Conservation (phyloP, 2,329 filamentous ascomycete genomes). For the Sclerotinia glacialis region DNA sequence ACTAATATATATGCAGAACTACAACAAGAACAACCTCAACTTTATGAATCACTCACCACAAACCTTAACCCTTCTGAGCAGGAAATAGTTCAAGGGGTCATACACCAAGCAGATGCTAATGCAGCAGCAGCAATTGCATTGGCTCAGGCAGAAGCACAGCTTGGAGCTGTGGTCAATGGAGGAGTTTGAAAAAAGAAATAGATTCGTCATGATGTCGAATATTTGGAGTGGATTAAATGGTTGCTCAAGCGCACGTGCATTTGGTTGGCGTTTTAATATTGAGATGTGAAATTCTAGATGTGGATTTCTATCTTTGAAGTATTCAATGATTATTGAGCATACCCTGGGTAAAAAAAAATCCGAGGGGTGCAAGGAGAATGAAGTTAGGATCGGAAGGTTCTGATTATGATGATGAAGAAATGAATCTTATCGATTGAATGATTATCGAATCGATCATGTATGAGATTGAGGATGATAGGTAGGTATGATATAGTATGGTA, state of each 20-base stretch:
- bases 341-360: constrained; percentile 14
- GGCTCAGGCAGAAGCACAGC: constrained; percentile 26
- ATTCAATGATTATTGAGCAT: constrained; percentile 22
- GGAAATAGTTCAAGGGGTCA: constrained; percentile 72
- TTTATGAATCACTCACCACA: constrained; percentile 77
- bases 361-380: constrained; percentile 11
- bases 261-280: constrained; percentile 20
- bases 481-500: background rate
- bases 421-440: constrained; percentile 14
- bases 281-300: constrained; percentile 18
- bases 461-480: constrained; percentile 1
- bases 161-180: constrained; percentile 30
- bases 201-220: constrained; percentile 17
- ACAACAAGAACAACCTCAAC: constrained; percentile 85
- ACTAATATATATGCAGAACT: constrained; percentile 56
- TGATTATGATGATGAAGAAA: constrained; percentile 16
- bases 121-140: constrained; percentile 29
- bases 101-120: constrained; percentile 44
- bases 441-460: background rate
- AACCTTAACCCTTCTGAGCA: constrained; percentile 80
- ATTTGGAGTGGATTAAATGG: constrained; percentile 25
- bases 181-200: constrained; percentile 30
- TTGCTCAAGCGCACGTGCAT: constrained; percentile 34
- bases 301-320: constrained; percentile 14
- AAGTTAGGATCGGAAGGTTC: background rate